Base-by-base conservation (phyloP, 768 basidiomycete species). In the Mycena haematopus region DNA sequence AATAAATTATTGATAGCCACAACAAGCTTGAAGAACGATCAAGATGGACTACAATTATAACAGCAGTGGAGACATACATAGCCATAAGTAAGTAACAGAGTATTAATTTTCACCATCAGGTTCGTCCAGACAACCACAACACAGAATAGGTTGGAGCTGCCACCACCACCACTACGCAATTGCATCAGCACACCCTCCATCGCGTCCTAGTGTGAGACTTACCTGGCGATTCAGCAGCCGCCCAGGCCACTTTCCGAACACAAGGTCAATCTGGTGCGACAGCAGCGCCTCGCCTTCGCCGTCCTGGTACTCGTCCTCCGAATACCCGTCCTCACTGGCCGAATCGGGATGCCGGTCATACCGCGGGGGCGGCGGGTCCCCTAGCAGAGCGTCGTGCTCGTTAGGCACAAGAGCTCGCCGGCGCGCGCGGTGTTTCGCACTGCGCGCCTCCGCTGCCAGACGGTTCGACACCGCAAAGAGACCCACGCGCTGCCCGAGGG, bases 111-210 rank as follows among this genome's bases (percentile, higher is more conserved):
- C 80, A 31, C 71, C 68, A 47, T 87, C 86, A 3, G 80, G 78
- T 10, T 91, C 90, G 15, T 82, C 78, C 33, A 83, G 72, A 70
- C 85, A 88, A 54, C 81, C 80, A 73, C 89, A 92, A 68, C 85
- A 86, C 11, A 90, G 54, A 21, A 89, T 71, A 6, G 87, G 84
- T 67, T 89, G 85, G 1, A 90, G 54, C 56, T 86, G 84, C 89
- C 88, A 90, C 88, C 88, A 86, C 92, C 92, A 94, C 91, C 92
- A 93, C 92, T 93, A 65, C 17, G 15, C 27, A 8, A 5, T 38
- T 45, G 45, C 57, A 62, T 50, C 21, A 59, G 52, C 35, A 36
- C 33, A 31, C 29, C n/a, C 29, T 31, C 29, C 9, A 31, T 27
- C 46, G n/a, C 27, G 49, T 50, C 6, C 33, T 46, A 55, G 17